Evolutionary conservation across 2,329 filamentous ascomycete species (phyloP), one percentile per base, ranked within the genome.

Genomic region (Fusarium bulbicola): DNA sequence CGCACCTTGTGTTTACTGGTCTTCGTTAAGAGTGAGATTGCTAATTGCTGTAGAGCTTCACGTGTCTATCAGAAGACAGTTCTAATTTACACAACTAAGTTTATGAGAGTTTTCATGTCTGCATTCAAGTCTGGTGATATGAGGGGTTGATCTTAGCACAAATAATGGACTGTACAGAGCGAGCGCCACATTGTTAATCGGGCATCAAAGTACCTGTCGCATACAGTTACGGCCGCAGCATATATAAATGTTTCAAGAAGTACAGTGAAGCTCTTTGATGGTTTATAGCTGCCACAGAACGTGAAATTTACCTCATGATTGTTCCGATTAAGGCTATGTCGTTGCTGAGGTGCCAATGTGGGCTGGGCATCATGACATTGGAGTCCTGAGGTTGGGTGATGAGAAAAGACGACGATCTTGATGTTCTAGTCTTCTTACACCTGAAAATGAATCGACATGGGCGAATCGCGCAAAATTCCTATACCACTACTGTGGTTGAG

Each of bases 181-280:
- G 28, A 50, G 28, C 28, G 12, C 16, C 12, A 50, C 18, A 18
- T 13, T 7, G n/a, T 14, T 6, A 24, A 32, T 2, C 28, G 5
- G 7, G 7, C 18, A 10, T 24, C 21, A 24, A 32, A 18, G 5
- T 32, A 9, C 0, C 10, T n/a, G 7, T 18, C 4, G 11, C 6
- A 7, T 32, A 5, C 11, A 18, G 11, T 30, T 49, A n/a, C 14
- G 7, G 30, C 12, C 18, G 16, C 6, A 11, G 30, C 16, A 12
- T 3, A 20, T 10, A 15, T 9, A 15, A 12, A 43, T 34, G 3
- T 14, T 30, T 42, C 9, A 15, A 5, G 10, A 5, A 26, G 6
- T 6, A 14, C 1, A 20, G 30, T 12, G 7, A 6, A 18, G 2
- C 2, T 4, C n/a, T 14, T 10, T 2, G 16, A 26, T 6, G 14